A percentile compares a stretch with the other conserved stretches of the same genome.
phyloP scores from a whole-genome alignment of 176 grass and related monocot species.

The Eremochloa ophiuroides region DNA sequence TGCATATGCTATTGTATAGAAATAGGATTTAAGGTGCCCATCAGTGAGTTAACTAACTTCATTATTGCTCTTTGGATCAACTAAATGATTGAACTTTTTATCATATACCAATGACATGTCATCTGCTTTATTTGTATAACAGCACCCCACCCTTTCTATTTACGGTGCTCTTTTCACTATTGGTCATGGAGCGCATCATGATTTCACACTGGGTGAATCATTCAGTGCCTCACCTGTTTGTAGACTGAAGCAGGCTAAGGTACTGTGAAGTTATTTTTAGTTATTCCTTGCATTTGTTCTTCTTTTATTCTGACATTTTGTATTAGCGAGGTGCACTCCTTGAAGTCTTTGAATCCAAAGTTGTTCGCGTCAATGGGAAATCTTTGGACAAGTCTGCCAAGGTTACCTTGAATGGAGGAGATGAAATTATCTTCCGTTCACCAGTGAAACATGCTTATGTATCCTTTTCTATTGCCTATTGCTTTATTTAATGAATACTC shows the following conservation, averaged over 20 bases:
- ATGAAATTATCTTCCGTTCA: constrained; percentile 88
- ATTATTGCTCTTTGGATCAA: not conserved
- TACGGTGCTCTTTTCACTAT: constrained; percentile 67
- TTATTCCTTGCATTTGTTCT: not conserved
- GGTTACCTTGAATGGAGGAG: constrained; percentile 75
- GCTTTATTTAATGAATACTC: not conserved
- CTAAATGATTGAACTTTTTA: not conserved
- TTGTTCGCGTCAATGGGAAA: constrained; percentile 90
- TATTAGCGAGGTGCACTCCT: constrained; percentile 58
- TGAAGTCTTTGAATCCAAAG: constrained; percentile 71
- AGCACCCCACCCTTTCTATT: constrained; percentile 82
- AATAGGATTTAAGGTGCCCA: not conserved
- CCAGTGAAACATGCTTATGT: constrained; percentile 76
- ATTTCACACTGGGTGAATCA: constrained; percentile 72
- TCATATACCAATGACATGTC: not conserved
- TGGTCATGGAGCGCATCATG: constrained; percentile 70
- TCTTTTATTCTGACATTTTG: constrained; percentile 1
- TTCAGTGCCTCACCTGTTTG: constrained; percentile 57
- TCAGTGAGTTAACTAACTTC: not conserved
- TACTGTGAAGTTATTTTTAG: constrained; percentile 30
- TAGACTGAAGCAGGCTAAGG: constrained; percentile 82
- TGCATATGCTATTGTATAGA: constrained; percentile 19
- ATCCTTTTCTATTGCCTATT: constrained; percentile 55
- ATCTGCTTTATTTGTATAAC: constrained; percentile 18
- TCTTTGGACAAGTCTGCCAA: constrained; percentile 64